These are phyloP conservation scores for Dillenia turbinata DNA, from an alignment of 164 flowering plant species.

Conservation along the genomic window DNA sequence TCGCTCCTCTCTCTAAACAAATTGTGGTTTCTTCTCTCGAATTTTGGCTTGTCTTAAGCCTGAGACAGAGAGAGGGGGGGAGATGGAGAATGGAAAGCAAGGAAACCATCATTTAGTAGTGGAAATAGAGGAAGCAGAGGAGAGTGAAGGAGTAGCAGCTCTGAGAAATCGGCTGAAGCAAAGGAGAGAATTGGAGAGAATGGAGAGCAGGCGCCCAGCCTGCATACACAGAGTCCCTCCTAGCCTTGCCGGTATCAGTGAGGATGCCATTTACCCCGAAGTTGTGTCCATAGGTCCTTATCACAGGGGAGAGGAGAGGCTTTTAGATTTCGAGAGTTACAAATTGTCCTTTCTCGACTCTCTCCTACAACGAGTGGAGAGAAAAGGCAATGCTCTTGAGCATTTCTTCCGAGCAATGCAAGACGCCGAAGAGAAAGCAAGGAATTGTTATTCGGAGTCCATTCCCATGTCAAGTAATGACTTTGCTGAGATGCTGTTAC, in stretches of 20 bases:
- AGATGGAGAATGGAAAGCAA: too few relatives aligned
- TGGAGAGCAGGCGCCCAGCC: too few relatives aligned
- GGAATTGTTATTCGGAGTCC: constrained; percentile 7
- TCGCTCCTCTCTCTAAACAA: too few relatives aligned
- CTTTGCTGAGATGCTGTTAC: constrained; percentile 20
- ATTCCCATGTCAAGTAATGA: background rate
- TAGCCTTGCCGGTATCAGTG: background rate
- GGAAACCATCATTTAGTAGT: too few relatives aligned
- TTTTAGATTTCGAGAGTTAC: constrained; percentile 4
- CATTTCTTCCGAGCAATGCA: background rate
- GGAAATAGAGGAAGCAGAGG: too few relatives aligned
- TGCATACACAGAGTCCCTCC: constrained; percentile 9
- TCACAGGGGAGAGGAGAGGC: constrained; percentile 2
- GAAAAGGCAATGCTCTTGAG: background rate
- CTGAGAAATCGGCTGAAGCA: too few relatives aligned
- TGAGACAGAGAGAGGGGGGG: too few relatives aligned
- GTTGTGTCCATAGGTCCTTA: constrained; percentile 15
- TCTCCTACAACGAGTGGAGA: constrained; percentile 1
- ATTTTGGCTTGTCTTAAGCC: too few relatives aligned
- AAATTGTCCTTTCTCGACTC: constrained; percentile 3
- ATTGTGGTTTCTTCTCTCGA: too few relatives aligned
- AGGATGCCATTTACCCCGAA: constrained; percentile 3
- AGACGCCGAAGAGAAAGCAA: background rate
- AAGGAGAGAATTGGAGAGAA: too few relatives aligned
- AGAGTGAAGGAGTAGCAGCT: too few relatives aligned